Evolutionary conservation across 176 grass and related monocot species (phyloP).

Genomic region (Carex kokanica): DNA sequence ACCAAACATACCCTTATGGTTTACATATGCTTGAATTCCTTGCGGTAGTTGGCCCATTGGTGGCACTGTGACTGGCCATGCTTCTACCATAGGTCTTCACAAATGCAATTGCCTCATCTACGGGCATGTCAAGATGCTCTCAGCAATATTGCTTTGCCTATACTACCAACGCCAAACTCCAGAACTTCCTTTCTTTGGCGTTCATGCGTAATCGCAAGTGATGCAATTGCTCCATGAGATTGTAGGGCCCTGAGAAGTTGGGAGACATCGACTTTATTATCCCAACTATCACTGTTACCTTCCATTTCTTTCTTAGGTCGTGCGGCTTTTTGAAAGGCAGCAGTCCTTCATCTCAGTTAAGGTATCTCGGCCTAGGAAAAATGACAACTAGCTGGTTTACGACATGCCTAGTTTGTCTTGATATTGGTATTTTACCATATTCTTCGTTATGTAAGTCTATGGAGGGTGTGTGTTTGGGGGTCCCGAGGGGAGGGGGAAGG

Average conservation of each 20-base stretch:
- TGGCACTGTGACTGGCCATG: no score
- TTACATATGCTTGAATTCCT: no score
- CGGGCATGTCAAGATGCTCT: slow-evolving; percentile 32
- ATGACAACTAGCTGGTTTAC: neutral
- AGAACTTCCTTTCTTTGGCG: slow-evolving; percentile 55
- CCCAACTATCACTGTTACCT: slow-evolving; percentile 64
- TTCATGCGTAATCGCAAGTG: slow-evolving; percentile 72
- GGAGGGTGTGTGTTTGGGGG: neutral
- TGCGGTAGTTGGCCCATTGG: no score
- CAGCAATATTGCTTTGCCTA: slow-evolving; percentile 49
- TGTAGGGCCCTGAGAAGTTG: slow-evolving; percentile 45
- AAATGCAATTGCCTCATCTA: neutral
- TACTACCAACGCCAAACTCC: slow-evolving; percentile 47
- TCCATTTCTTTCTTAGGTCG: slow-evolving; percentile 83
- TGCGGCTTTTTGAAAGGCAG: slow-evolving; percentile 87
- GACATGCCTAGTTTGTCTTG: neutral
- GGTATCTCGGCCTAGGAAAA: neutral
- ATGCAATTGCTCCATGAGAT: slow-evolving; percentile 56
- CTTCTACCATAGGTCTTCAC: neutral
- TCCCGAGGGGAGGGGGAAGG: no score
- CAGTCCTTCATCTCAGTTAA: neutral
- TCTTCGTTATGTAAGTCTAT: neutral
- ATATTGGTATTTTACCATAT: neutral
- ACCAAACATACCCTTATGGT: no score
- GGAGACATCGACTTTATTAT: slow-evolving; percentile 82